Conservation (phyloP, 176 grass and related monocot genomes). For the Cenchrus purpureus region DNA sequence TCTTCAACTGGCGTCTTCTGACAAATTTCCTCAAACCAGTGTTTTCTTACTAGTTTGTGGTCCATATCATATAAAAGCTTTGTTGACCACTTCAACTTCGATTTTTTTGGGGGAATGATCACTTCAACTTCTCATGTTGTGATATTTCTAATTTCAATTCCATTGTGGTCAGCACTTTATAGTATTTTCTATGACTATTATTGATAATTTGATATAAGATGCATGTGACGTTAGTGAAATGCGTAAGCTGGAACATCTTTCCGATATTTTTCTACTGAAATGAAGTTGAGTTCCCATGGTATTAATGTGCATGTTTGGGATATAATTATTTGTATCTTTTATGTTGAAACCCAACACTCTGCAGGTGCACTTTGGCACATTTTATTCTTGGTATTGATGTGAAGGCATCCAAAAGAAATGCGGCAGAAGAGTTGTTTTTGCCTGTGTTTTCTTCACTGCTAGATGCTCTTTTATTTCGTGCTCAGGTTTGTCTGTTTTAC, state of each 20-base stretch:
- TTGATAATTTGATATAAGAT: background rate
- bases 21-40: background rate
- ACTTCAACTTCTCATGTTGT: conserved; percentile 19
- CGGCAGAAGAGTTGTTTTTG: conserved; percentile 58
- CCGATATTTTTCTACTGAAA: conserved; percentile 25
- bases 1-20: background rate
- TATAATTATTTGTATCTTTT: conserved; percentile 36
- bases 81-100: background rate
- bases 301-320: conserved; percentile 22
- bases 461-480: conserved; percentile 77
- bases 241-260: conserved; percentile 10
- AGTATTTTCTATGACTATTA: conserved; percentile 12
- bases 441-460: conserved; percentile 90
- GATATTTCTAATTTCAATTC: background rate
- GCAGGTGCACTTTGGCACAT: conserved; percentile 90
- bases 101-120: background rate
- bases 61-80: background rate
- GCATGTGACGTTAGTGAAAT: conserved; percentile 3
- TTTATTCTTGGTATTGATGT: conserved; percentile 71
- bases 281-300: conserved; percentile 28
- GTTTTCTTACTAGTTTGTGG: background rate
- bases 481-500: conserved; percentile 63
- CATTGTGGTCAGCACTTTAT: background rate
- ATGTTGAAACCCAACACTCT: conserved; percentile 49
- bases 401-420: conserved; percentile 63